phyloP scores from a whole-genome alignment of 257 asterid genomes.

The Salvia splendens region DNA sequence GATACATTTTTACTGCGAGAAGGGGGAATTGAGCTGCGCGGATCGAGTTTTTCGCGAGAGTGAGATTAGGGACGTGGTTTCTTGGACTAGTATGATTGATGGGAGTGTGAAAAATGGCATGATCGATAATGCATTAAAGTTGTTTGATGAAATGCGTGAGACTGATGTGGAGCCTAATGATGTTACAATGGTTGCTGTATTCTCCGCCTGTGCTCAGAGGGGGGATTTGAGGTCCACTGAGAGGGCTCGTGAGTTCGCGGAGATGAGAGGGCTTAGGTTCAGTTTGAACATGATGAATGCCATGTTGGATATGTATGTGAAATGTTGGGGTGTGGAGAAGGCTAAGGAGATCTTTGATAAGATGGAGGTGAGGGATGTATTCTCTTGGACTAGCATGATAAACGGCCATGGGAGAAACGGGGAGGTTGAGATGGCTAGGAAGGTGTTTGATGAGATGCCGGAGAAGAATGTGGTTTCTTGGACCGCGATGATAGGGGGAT shows the following conservation, averaged over 20 bases:
- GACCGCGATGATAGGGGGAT: constrained; percentile 77
- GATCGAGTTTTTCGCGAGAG: constrained; percentile 53
- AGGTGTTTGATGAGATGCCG: constrained; percentile 67
- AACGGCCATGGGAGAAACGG: constrained; percentile 63
- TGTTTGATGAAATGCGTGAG: constrained; percentile 63
- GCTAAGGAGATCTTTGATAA: constrained; percentile 54
- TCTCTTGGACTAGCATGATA: constrained; percentile 83
- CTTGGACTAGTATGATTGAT: constrained; percentile 81
- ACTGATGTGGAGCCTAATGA: constrained; percentile 63
- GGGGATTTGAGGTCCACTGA: constrained; percentile 59
- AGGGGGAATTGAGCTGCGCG: constrained; percentile 42
- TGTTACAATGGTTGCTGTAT: constrained; percentile 67
- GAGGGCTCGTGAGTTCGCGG: constrained; percentile 46
- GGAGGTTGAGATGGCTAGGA: constrained; percentile 60
- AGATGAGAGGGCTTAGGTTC: constrained; percentile 40
- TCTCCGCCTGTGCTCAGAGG: constrained; percentile 68
- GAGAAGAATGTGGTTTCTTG: constrained; percentile 69
- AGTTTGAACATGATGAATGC: constrained; percentile 64
- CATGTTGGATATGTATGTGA: constrained; percentile 72
- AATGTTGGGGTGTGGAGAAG: constrained; percentile 59
- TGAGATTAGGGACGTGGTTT: constrained; percentile 63
- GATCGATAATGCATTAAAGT: constrained; percentile 65
- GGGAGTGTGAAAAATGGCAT: constrained; percentile 55
- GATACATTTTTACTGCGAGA: constrained; percentile 66
- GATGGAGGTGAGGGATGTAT: constrained; percentile 67